A percentile compares a stretch with the other conserved stretches of the same genome.
Conservation (phyloP, 1,284 basidiomycete genomes). For the Trichosporon sp. region DNA sequence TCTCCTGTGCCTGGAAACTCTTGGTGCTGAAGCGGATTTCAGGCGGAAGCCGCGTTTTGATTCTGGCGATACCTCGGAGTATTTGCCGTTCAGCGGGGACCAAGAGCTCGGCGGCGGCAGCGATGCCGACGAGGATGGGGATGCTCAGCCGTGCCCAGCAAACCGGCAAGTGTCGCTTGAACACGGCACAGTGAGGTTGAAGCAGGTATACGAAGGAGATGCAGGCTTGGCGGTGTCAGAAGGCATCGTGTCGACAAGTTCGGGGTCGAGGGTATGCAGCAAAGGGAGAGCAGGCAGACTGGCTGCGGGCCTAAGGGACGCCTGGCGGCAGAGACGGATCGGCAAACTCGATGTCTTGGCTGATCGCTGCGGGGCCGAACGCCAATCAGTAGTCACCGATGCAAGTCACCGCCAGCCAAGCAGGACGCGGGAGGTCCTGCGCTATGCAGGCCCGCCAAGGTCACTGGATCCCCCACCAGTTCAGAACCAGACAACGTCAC, state of each 20-base stretch:
- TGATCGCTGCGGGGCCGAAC: neutral
- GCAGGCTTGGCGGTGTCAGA: neutral
- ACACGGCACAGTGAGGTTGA: neutral
- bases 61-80: neutral
- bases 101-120: neutral
- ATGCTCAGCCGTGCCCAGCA: neutral
- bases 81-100: neutral
- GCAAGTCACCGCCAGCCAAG: neutral
- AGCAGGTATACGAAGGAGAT: neutral
- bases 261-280: neutral
- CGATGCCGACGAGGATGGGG: neutral
- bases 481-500: neutral
- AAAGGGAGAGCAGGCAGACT: no score
- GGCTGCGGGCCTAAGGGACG: neutral
- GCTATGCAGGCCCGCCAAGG: neutral
- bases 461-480: neutral
- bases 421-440: neutral
- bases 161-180: neutral
- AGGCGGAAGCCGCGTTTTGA: neutral
- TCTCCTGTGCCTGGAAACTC: neutral
- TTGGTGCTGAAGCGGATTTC: neutral
- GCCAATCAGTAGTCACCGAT: neutral
- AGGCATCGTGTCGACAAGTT: neutral
- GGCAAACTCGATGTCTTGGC: neutral
- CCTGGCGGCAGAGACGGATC: neutral